Conservation (phyloP, 2,329 filamentous ascomycete species). For the Hypoxylon sp. region DNA sequence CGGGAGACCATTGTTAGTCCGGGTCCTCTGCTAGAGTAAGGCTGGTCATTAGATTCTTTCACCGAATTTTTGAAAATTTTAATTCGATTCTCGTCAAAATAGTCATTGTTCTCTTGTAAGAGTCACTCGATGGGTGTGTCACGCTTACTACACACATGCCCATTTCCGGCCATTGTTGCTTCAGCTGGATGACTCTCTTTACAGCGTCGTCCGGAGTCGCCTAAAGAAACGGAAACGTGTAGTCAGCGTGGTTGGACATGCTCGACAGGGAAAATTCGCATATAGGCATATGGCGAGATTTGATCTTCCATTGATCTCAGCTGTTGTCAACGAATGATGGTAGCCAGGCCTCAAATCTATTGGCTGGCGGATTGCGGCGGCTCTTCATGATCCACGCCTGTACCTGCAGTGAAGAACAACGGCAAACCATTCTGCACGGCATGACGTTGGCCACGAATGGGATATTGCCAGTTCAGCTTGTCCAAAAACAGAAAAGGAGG, state of each 20-base stretch:
- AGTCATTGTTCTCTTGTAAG: too few relatives aligned
- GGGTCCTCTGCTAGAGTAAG: too few relatives aligned
- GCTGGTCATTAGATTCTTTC: not conserved
- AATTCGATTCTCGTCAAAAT: not conserved
- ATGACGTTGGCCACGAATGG: constrained; percentile 16
- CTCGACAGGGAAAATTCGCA: constrained; percentile 27
- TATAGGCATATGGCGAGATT: constrained; percentile 30
- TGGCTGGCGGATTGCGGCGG: constrained; percentile 29
- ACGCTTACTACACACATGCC: too few relatives aligned
- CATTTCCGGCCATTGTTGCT: too few relatives aligned
- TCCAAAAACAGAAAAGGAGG: constrained; percentile 23
- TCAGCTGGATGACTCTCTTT: too few relatives aligned
- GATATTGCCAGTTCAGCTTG: constrained; percentile 8
- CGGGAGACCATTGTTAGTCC: not conserved
- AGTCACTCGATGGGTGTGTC: too few relatives aligned
- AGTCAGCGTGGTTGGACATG: constrained; percentile 29
- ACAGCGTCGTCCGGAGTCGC: constrained; percentile 3
- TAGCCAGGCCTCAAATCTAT: constrained; percentile 18
- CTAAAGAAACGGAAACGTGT: not conserved
- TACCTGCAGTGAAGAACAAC: constrained; percentile 34
- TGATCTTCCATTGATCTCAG: constrained; percentile 24
- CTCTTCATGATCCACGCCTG: constrained; percentile 24
- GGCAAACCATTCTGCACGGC: constrained; percentile 14
- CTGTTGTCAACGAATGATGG: constrained; percentile 20
- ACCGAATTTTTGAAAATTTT: constrained; percentile 3